Percentiles rank a stretch among this genome's conserved stretches.
Conservation (phyloP, 257 asterid species). For the Plantago ovata region DNA sequence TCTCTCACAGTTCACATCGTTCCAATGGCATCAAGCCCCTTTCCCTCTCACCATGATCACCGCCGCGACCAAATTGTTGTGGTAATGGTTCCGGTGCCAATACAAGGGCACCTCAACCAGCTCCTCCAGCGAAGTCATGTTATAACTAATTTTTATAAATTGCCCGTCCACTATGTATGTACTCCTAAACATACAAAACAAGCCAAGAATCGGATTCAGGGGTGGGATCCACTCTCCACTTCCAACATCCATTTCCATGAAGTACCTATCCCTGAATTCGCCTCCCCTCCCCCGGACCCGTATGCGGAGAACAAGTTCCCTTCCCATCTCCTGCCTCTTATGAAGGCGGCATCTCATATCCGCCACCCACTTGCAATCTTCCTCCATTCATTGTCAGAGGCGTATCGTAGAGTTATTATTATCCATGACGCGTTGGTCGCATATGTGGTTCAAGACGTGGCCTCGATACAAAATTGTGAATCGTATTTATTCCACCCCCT, state of each 20-base stretch:
- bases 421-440: conserved; percentile 58
- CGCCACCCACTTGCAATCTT: conserved; percentile 38
- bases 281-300: conserved; percentile 35
- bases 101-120: conserved; percentile 29
- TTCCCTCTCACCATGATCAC: too few species aligned
- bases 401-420: conserved; percentile 27
- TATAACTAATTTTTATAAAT: conserved; percentile 8
- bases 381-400: conserved; percentile 21
- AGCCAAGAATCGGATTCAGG: conserved; percentile 15
- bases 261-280: conserved; percentile 32
- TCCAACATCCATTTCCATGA: conserved; percentile 50
- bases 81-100: conserved; percentile 23
- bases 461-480: conserved; percentile 28
- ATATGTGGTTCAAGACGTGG: conserved; percentile 38
- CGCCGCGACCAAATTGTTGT: background rate
- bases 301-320: conserved; percentile 48
- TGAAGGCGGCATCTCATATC: conserved; percentile 30
- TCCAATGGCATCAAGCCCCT: too few species aligned
- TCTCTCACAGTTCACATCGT: too few species aligned
- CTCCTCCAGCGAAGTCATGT: conserved; percentile 22
- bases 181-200: conserved; percentile 18
- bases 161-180: conserved; percentile 20
- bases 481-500: conserved; percentile 41
- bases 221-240: conserved; percentile 36
- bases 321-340: conserved; percentile 39